Conservation (phyloP, 2,329 filamentous ascomycete genomes). For the Talaromyces pinophilus region DNA sequence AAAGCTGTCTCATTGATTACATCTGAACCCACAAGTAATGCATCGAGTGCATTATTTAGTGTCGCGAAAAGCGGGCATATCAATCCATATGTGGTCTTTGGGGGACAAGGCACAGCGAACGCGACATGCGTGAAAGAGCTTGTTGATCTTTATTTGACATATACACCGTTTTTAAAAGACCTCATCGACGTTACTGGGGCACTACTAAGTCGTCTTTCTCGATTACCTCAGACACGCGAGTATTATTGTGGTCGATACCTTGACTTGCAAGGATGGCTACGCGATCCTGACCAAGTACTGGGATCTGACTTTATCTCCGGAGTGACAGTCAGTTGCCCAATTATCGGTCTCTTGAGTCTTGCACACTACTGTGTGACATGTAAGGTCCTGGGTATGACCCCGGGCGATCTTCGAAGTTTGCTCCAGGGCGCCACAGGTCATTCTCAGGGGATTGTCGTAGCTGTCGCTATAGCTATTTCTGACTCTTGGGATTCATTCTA, state of each 20-base stretch:
- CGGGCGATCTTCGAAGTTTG: conserved; percentile 69
- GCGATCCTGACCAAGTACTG: conserved; percentile 84
- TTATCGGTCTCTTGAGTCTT: conserved; percentile 94
- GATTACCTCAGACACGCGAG: conserved; percentile 3
- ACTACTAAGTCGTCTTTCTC: background rate
- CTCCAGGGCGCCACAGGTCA: conserved; percentile 66
- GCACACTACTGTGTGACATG: conserved; percentile 94
- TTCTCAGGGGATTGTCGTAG: conserved; percentile 93
- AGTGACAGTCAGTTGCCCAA: conserved; percentile 88
- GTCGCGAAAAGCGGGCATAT: background rate
- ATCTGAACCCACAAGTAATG: background rate
- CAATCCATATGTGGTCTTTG: conserved; percentile 5
- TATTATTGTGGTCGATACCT: conserved; percentile 12
- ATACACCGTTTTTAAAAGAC: background rate
- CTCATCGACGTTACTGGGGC: background rate
- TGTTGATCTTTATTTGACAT: background rate
- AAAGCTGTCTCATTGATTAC: background rate
- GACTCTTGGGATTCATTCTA: conserved; percentile 91
- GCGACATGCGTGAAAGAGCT: conserved; percentile 3
- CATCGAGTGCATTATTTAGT: background rate
- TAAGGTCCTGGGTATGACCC: conserved; percentile 84
- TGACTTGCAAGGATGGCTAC: conserved; percentile 90
- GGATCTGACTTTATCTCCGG: conserved; percentile 93
- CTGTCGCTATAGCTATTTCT: conserved; percentile 84
- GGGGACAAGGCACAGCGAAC: conserved; percentile 7